These are phyloP conservation scores for Phanerodontia chrysosporium DNA, from an alignment of 768 basidiomycete species.

Conservation along the genomic window DNA sequence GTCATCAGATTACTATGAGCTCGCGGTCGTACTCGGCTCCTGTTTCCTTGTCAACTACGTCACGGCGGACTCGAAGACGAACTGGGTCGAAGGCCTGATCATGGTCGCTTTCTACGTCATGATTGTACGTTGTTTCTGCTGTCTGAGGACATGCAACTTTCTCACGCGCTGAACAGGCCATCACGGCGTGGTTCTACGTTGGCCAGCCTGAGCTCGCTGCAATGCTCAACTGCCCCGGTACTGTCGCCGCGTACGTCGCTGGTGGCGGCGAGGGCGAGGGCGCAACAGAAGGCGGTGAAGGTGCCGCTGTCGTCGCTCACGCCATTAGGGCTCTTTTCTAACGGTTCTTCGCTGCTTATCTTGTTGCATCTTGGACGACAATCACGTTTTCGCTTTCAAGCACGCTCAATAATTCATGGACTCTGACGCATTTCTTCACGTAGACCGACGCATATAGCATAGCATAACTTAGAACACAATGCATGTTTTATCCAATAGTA, in stretches of 20 bases:
- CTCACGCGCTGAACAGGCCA: constrained; percentile 34
- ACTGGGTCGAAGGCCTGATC: constrained; percentile 66
- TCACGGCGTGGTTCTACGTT: constrained; percentile 65
- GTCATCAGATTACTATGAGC: constrained; percentile 64
- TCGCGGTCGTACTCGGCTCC: constrained; percentile 58
- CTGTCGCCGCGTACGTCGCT: constrained; percentile 34
- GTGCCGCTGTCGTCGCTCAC: neutral
- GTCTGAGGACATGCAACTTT: neutral
- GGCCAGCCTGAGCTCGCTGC: constrained; percentile 48
- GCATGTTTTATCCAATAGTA: neutral
- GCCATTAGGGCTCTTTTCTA: neutral
- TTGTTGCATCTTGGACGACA: neutral
- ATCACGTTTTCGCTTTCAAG: neutral
- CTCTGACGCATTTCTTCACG: neutral
- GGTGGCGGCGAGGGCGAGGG: constrained; percentile 10
- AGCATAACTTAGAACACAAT: neutral
- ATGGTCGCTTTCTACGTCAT: constrained; percentile 67
- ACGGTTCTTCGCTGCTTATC: neutral
- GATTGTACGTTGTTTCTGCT: constrained; percentile 40
- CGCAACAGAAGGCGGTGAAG: constrained; percentile 3
- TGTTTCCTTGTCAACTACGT: constrained; percentile 80
- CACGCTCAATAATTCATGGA: neutral
- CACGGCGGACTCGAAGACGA: constrained; percentile 74
- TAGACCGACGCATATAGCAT: neutral
- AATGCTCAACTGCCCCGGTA: constrained; percentile 37